Conservation (phyloP, 2,329 filamentous ascomycete species). For the Phialophora tarda region DNA sequence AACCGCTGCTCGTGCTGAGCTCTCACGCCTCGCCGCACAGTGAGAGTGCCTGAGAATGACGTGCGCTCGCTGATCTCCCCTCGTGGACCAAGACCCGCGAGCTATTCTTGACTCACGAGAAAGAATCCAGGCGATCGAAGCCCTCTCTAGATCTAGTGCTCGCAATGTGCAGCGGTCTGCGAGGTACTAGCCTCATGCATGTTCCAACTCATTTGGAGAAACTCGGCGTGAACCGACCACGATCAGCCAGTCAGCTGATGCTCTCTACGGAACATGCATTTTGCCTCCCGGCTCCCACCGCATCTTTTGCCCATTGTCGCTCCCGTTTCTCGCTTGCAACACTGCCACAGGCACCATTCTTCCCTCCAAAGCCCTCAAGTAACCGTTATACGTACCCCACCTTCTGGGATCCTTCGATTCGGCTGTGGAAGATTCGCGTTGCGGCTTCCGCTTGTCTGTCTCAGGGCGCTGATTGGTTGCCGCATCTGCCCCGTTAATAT, state of each 20-base stretch:
- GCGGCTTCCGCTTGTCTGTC: slow-evolving; percentile 1
- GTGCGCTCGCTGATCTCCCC: slow-evolving; percentile 14
- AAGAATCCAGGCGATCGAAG: slow-evolving; percentile 13
- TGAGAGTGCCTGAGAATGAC: slow-evolving; percentile 18
- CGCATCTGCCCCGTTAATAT: slow-evolving; percentile 13
- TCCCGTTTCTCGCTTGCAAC: slow-evolving; percentile 14
- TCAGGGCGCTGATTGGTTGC: slow-evolving; percentile 10
- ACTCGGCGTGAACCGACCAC: slow-evolving; percentile 7
- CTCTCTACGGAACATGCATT: slow-evolving; percentile 6
- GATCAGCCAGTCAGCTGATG: slow-evolving; percentile 22
- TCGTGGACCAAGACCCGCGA: slow-evolving; percentile 2
- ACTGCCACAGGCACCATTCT: slow-evolving; percentile 4
- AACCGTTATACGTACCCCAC: background rate
- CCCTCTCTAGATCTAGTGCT: slow-evolving; percentile 1
- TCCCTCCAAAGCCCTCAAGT: background rate
- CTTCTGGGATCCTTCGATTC: slow-evolving; percentile 9
- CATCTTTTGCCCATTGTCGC: background rate
- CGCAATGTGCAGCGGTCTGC: slow-evolving; percentile 16
- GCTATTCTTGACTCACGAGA: slow-evolving; percentile 19
- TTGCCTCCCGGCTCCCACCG: background rate
- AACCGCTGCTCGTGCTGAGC: slow-evolving; percentile 4
- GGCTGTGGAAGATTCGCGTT: slow-evolving; percentile 15
- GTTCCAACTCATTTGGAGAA: slow-evolving; percentile 11
- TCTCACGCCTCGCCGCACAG: background rate
- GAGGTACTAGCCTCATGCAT: slow-evolving; percentile 25